Evolutionary conservation across 805 yeast genomes (phyloP), one percentile per base, ranked within the genome.

Genomic region (Starmerella apis): DNA sequence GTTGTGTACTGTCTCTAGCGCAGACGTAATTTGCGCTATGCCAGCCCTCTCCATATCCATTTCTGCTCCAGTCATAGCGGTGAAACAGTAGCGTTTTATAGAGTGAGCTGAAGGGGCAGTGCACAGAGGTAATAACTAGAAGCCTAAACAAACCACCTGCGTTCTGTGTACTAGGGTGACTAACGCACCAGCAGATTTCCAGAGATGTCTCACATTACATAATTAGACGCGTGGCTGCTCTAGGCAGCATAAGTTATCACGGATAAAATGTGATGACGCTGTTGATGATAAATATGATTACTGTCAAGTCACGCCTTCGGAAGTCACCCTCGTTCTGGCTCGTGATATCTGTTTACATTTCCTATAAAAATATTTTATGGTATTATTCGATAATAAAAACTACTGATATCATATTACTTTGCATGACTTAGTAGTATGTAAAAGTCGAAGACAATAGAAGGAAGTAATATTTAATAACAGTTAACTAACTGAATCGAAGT

Each of bases 1-100:
- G 47, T 58, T 49, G 58, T 67, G 68, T 43, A 67, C 64, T 16
- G 63, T 61, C 38, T 79, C 85, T 54, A 90, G 71, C 7, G 97
- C 96, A 33, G 76, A 69, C 16, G 83, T 76, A 23, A 90, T 83
- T 46, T 55, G 54, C 18, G 49, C 48, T 9, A 43, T 23, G 20
- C 42, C 47, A n/a, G 44, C 24, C 32, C 24, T n/a, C 18, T 37
- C 48, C 30, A 44, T 8, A 14, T 47, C 46, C 50, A 47, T 42
- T 13, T 27, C 44, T 2, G 24, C 3, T 19, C 23, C 24, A 16
- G 32, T 41, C 31, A 27, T 7, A 27, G 43, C 43, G 30, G 30
- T 11, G 13, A 24, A 11, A 23, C 16, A 23, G 37, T n/a, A 16
- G 19, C 16, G 35, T 8, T 10, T n/a, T 18, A 31, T 23, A 33